Conservation (phyloP, 208 protist species). For the Leishmania tarentolae region DNA sequence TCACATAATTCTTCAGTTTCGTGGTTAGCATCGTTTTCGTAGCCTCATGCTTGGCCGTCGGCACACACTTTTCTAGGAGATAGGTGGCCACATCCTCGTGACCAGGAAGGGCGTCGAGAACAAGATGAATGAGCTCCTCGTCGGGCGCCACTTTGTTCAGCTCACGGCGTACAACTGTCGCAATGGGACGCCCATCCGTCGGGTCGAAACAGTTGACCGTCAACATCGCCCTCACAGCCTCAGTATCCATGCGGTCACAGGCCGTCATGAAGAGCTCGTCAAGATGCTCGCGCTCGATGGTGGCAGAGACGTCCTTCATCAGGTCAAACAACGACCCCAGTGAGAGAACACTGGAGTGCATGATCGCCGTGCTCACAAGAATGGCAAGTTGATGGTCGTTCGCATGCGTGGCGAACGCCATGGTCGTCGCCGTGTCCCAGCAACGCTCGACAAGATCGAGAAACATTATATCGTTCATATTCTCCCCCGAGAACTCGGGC, state of each 20-base stretch:
- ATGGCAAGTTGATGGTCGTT: conserved; percentile 75
- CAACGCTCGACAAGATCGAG: conserved; percentile 59
- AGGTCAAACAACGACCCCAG: conserved; percentile 51
- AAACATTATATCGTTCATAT: conserved; percentile 55
- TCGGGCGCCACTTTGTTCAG: conserved; percentile 39
- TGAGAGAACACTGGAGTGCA: conserved; percentile 58
- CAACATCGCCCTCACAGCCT: conserved; percentile 66
- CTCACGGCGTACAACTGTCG: conserved; percentile 60
- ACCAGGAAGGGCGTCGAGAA: conserved; percentile 51
- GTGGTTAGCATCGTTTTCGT: conserved; percentile 36
- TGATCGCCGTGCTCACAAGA: conserved; percentile 56
- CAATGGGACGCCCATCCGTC: conserved; percentile 52
- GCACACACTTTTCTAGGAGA: conserved; percentile 46
- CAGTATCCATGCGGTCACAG: conserved; percentile 65
- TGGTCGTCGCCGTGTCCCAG: conserved; percentile 53
- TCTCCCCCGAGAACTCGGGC: conserved; percentile 41
- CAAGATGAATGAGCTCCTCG: conserved; percentile 51
- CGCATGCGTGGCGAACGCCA: conserved; percentile 52
- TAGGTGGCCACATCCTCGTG: conserved; percentile 42
- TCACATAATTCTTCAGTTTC: conserved; percentile 36
- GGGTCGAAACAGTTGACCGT: conserved; percentile 59
- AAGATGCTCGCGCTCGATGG: conserved; percentile 62
- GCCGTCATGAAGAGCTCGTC: conserved; percentile 67
- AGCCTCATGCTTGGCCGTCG: conserved; percentile 35
- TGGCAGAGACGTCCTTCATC: conserved; percentile 51